A percentile compares a stretch with the other conserved stretches of the same genome.
phyloP scores from a whole-genome alignment of 345 rosid genomes.

The Turritis glabra region DNA sequence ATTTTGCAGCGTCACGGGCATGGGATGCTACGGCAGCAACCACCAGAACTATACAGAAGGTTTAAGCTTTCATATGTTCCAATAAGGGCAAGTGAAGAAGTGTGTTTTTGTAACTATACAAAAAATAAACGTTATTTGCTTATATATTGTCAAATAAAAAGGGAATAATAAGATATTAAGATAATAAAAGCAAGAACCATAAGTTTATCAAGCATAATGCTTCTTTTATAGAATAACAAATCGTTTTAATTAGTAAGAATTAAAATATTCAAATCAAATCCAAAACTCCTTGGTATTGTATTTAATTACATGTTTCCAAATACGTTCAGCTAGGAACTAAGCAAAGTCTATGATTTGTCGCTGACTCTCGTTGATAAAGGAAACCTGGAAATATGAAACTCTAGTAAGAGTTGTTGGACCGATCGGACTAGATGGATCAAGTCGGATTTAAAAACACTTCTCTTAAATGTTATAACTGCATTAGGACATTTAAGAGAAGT shows the following conservation, averaged over 20 bases:
- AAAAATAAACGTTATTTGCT: neutral
- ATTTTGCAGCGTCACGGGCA: slow-evolving; percentile 31
- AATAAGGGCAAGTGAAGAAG: neutral
- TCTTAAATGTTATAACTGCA: neutral
- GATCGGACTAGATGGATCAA: neutral
- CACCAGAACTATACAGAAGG: neutral
- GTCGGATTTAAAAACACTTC: neutral
- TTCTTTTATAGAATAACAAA: neutral
- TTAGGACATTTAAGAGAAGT: neutral
- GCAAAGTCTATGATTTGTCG: neutral
- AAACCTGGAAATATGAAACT: neutral
- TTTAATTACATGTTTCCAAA: neutral
- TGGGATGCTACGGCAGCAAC: slow-evolving; percentile 30
- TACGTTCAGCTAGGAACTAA: neutral
- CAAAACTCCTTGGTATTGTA: neutral
- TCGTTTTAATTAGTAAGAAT: neutral
- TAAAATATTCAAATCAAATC: neutral
- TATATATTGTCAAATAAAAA: neutral
- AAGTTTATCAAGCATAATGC: slow-evolving; percentile 2
- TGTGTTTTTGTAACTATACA: neutral
- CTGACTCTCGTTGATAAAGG: neutral
- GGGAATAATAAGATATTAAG: slow-evolving; percentile 4
- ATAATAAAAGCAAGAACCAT: slow-evolving; percentile 18
- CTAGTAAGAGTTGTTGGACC: neutral
- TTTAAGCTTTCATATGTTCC: neutral